These are phyloP conservation scores for Hymenoscyphus fraxineus DNA, from an alignment of 2,329 filamentous ascomycete genomes.

Conservation along the genomic window DNA sequence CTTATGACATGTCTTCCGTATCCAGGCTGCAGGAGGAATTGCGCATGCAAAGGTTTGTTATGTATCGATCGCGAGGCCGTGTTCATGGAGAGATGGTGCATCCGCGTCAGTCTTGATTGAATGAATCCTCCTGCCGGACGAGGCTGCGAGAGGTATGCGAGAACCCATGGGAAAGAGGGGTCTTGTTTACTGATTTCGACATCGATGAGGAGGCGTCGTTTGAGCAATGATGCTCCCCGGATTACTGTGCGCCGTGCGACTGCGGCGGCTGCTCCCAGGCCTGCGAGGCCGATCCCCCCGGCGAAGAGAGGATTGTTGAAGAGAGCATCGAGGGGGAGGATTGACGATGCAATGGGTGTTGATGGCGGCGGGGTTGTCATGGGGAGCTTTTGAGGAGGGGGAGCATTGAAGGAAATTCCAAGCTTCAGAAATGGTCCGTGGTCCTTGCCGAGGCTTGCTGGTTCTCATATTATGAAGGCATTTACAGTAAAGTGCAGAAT, in stretches of 20 bases:
- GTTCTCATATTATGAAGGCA: neutral
- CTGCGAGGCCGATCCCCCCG: slow-evolving; percentile 84
- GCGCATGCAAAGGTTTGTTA: slow-evolving; percentile 65
- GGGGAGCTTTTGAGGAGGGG: neutral
- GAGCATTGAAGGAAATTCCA: neutral
- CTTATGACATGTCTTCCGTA: slow-evolving; percentile 86
- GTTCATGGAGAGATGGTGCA: slow-evolving; percentile 56
- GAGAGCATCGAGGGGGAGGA: slow-evolving; percentile 52
- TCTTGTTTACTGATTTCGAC: slow-evolving; percentile 95
- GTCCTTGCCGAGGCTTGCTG: neutral
- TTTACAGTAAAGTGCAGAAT: neutral
- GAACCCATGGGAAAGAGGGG: slow-evolving; percentile 87
- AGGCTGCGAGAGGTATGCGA: slow-evolving; percentile 89
- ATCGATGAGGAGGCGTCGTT: slow-evolving; percentile 84
- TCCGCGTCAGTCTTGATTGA: slow-evolving; percentile 53
- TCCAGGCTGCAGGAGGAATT: slow-evolving; percentile 86
- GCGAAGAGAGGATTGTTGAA: slow-evolving; percentile 62
- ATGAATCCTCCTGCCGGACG: slow-evolving; percentile 51
- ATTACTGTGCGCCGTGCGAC: slow-evolving; percentile 76
- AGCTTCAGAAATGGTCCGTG: neutral
- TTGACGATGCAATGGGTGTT: slow-evolving; percentile 20
- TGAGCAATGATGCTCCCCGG: slow-evolving; percentile 67
- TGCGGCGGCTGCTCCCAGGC: slow-evolving; percentile 75
- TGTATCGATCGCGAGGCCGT: slow-evolving; percentile 60
- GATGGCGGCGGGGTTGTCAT: slow-evolving; percentile 19